These are phyloP conservation scores for Myochromella boudieri DNA, from an alignment of 768 basidiomycete species.

Conservation along the genomic window DNA sequence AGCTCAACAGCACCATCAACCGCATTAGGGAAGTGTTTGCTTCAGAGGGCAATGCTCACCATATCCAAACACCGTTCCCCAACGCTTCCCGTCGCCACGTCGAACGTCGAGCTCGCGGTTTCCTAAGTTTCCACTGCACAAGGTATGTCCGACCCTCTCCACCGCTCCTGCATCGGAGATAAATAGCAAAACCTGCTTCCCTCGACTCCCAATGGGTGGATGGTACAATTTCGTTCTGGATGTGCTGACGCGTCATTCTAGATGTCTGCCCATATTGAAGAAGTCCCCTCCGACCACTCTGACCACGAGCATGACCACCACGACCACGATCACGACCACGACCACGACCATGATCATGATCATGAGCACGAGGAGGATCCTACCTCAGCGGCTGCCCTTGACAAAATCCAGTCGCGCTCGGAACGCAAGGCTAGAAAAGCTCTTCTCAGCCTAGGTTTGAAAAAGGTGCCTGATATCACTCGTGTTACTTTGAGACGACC, in stretches of 20 bases:
- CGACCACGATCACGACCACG: conserved; percentile 56
- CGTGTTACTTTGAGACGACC: conserved; percentile 93
- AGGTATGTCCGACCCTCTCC: conserved; percentile 26
- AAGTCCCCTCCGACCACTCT: conserved; percentile 79
- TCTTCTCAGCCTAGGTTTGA: conserved; percentile 85
- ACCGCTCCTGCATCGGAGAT: not conserved
- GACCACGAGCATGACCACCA: conserved; percentile 60
- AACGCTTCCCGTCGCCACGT: conserved; percentile 32
- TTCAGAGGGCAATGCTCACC: conserved; percentile 21
- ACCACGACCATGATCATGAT: conserved; percentile 51
- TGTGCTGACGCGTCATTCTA: conserved; percentile 32
- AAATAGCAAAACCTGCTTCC: not conserved
- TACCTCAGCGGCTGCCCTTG: conserved; percentile 78
- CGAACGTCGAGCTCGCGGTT: conserved; percentile 37
- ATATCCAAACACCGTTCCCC: conserved; percentile 30
- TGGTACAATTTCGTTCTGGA: conserved; percentile 26
- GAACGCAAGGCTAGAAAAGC: conserved; percentile 97
- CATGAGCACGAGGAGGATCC: conserved; percentile 77
- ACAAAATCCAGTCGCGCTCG: conserved; percentile 92
- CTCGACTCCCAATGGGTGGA: conserved; percentile 29
- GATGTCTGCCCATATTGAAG: conserved; percentile 88
- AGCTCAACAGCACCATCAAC: not conserved
- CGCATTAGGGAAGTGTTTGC: conserved; percentile 17
- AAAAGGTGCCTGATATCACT: conserved; percentile 90
- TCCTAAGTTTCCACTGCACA: conserved; percentile 20